These are phyloP conservation scores for Diutina neorugosa DNA, from an alignment of 1,139 yeast species.

Conservation along the genomic window DNA sequence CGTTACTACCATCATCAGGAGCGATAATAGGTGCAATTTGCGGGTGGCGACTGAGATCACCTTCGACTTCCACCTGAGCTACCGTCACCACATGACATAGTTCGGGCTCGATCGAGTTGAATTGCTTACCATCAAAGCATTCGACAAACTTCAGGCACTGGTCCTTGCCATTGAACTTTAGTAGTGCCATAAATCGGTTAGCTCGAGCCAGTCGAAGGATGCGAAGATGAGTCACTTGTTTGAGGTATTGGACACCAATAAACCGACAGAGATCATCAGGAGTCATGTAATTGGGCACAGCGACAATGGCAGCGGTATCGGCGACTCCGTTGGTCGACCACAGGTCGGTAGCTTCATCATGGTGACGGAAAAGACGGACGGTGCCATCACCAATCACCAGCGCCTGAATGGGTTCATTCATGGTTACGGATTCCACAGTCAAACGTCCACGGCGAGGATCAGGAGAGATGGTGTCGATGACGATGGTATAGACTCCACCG, in stretches of 20 bases:
- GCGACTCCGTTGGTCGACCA: background rate
- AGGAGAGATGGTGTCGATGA: background rate
- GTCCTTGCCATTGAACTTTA: slow-evolving; percentile 52
- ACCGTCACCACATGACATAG: slow-evolving; percentile 68
- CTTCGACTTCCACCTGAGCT: slow-evolving; percentile 29
- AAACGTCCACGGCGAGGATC: background rate
- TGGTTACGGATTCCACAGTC: background rate
- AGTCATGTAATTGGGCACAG: slow-evolving; percentile 81
- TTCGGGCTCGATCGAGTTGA: slow-evolving; percentile 85
- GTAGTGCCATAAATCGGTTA: slow-evolving; percentile 62
- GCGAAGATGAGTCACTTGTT: slow-evolving; percentile 60
- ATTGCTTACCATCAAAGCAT: slow-evolving; percentile 59
- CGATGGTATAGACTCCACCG: background rate
- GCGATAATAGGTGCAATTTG: slow-evolving; percentile 45
- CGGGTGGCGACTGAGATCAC: background rate
- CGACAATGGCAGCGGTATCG: slow-evolving; percentile 59
- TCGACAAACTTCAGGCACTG: slow-evolving; percentile 54
- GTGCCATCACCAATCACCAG: slow-evolving; percentile 1
- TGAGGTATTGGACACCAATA: slow-evolving; percentile 49
- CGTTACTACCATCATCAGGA: slow-evolving; percentile 14
- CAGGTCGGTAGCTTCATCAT: background rate
- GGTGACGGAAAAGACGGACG: background rate
- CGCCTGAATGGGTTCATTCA: background rate
- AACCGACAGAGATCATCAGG: slow-evolving; percentile 76
- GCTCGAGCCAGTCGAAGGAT: slow-evolving; percentile 56